Evolutionary conservation across 495 filamentous ascomycete genomes (phyloP), one percentile per base, ranked within the genome.

Genomic region (Neurospora tetraspora): DNA sequence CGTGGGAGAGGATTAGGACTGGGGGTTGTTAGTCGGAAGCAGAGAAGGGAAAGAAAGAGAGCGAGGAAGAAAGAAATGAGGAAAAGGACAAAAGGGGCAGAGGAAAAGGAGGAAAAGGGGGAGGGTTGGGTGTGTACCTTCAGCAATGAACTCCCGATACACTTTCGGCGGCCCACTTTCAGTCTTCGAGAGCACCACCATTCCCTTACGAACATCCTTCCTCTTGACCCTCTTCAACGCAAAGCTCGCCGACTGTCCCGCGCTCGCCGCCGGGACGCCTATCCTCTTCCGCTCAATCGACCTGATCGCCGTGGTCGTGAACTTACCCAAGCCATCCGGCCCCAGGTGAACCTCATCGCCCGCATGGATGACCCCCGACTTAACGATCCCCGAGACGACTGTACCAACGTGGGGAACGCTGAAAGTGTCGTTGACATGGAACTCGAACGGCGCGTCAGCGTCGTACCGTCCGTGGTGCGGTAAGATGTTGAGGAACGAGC

Each of bases 401-500:
- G 96, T 99, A 31, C 96, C 96, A 10, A 97, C 94, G 78, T 98
- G 97, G 6, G 96, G 96, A 10, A 99, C 96, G n/a, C 94, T 97
- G 85, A 98, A 99, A 9, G 93, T 98, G 81, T 99, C 96, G 79
- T 98, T 99, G 78, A 99, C 88, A 72, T 97, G 90, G 77, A 97
- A 97, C 77, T 99, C 96, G 80, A 99, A 97, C 0, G 95, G 89
- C 0, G 91, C 94, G 45, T 93, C 88, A 7, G 90, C 84, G 77
- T 98, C 90, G 79, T 98, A 99, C 70, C 96, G 92, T 14, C 96
- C 96, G 73, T 98, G 93, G 74, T 97, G 93, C 3, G 96, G 96
- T 1, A 99, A 87, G 75, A 99, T 97, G 75, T 98, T 98, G 36
- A 99, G 84, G 81, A 99, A 99, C 0, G 91, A 92, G 27, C 93